A percentile compares a stretch with the other conserved stretches of the same genome.
phyloP scores from a whole-genome alignment of 169 alveolate genomes.

The Toxoplasma gondii region DNA sequence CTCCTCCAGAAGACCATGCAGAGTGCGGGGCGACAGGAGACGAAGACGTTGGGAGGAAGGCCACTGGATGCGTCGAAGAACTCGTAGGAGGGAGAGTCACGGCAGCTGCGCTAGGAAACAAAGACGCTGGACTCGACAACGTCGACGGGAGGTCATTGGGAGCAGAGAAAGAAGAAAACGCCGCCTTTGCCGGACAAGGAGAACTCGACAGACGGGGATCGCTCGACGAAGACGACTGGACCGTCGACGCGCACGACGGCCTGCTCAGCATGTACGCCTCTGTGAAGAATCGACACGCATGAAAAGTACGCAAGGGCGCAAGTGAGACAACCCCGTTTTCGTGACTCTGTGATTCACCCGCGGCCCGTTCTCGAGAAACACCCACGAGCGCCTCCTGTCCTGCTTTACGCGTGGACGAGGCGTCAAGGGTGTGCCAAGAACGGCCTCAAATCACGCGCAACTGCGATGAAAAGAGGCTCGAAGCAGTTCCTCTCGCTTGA shows the following conservation, averaged over 20 bases:
- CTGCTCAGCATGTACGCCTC: slow-evolving; percentile 21
- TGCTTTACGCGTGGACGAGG: too few species aligned
- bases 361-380: too few species aligned
- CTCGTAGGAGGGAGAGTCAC: not conserved
- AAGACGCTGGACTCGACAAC: too few species aligned
- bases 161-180: not conserved
- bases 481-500: too few species aligned
- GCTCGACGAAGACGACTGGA: not conserved
- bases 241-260: not conserved
- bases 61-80: not conserved
- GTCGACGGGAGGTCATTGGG: not conserved
- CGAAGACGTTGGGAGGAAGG: not conserved
- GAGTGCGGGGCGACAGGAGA: not conserved
- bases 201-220: not conserved
- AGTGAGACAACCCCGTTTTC: too few species aligned
- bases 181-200: not conserved
- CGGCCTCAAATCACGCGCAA: too few species aligned
- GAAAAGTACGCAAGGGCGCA: not conserved
- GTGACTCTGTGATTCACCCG: too few species aligned
- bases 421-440: too few species aligned
- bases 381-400: too few species aligned
- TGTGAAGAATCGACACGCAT: not conserved
- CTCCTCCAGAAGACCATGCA: too few species aligned
- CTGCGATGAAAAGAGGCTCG: too few species aligned
- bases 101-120: too few species aligned